Evolutionary conservation across 2,329 filamentous ascomycete genomes (phyloP), one percentile per base, ranked within the genome.

Genomic region (Trichocomaceae sp.): DNA sequence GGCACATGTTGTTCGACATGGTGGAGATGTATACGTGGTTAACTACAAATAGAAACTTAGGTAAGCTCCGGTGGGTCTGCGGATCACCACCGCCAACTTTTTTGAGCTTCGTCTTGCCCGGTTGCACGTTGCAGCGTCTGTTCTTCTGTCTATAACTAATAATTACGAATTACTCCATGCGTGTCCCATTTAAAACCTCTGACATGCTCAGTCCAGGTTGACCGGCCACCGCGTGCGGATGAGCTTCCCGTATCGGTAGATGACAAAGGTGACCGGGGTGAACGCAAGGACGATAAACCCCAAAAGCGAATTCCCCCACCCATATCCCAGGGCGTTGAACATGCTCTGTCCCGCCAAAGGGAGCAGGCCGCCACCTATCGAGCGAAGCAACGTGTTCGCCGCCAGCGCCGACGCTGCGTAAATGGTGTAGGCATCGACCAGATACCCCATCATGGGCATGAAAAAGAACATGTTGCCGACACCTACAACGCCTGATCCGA

Each of bases 261-360:
- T 64, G 13, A 65, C n/a, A 50, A 63, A 60, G 8, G 64, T 61
- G 44, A 65, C 57, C 0, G 67, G 67, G 6, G 61, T 79, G 33
- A 84, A 64, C 1, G 61, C 77, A 5, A 83, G 60, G 1, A 74
- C 75, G 12, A 82, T 62, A 52, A 81, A 77, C 65, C 78, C 77
- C 68, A 85, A 55, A 68, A 82, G 64, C 69, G 69, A 70, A 54
- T 75, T 76, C 0, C 75, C 75, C 75, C 75, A 77, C 5, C 74
- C 75, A 48, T 74, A 71, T 2, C 73, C 73, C 3, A 77, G 61
- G 1, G 63, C 60, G 3, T 61, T 44, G 58, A 75, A 77, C 74
- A 79, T 59, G 66, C 73, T 70, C 1, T 75, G 66, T 1, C 82
- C 83, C 20, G 81, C 82, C 1, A 85, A 68, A 1, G 83, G 83